These are phyloP conservation scores for Telopea speciosissima DNA, from an alignment of 177 flowering plant species.

Conservation along the genomic window DNA sequence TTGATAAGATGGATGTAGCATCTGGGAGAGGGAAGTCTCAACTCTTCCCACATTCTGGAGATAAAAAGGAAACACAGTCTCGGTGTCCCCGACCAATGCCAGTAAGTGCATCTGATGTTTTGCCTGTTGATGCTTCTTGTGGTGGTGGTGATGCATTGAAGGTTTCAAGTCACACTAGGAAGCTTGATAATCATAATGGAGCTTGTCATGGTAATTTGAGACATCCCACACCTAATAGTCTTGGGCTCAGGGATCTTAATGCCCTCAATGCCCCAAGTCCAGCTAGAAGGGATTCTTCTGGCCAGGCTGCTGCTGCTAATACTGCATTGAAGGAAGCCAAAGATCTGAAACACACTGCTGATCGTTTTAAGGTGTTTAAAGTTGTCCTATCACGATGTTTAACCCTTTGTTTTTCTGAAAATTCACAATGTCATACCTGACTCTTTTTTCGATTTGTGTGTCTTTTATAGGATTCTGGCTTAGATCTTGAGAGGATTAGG, in stretches of 20 bases:
- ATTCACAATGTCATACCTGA: conserved; percentile 10
- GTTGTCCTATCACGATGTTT: background rate
- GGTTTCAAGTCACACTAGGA: conserved; percentile 32
- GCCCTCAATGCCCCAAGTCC: conserved; percentile 65
- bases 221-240: conserved; percentile 38
- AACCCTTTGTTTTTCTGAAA: background rate
- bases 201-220: conserved; percentile 24
- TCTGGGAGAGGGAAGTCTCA: conserved; percentile 21
- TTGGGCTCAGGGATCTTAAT: conserved; percentile 39
- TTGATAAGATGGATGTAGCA: conserved; percentile 10
- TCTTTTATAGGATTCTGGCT: conserved; percentile 40
- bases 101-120: conserved; percentile 26
- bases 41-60: conserved; percentile 13
- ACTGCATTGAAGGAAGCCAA: conserved; percentile 82
- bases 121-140: conserved; percentile 31
- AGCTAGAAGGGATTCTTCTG: conserved; percentile 51
- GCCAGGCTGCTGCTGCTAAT: conserved; percentile 49
- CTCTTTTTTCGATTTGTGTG: conserved; percentile 3
- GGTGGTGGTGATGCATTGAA: conserved; percentile 32
- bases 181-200: conserved; percentile 41
- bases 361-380: conserved; percentile 67
- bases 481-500: conserved; percentile 38
- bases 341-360: conserved; percentile 82
- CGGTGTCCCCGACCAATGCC: conserved; percentile 18
- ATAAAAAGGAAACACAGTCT: conserved; percentile 23